phyloP scores from a whole-genome alignment of 805 yeast species.

The Candida vaughaniae region DNA sequence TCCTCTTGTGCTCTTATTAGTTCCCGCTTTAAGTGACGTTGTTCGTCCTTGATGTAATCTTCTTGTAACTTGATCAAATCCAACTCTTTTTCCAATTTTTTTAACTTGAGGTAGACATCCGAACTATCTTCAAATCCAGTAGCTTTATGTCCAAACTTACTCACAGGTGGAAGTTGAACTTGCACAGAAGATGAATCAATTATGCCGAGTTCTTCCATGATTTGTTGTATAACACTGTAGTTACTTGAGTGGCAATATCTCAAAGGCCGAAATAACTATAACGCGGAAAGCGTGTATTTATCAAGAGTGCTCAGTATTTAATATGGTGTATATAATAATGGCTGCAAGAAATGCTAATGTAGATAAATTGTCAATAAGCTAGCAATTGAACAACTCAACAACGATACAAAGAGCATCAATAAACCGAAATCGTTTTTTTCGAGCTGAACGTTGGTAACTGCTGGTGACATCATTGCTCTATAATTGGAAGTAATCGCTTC shows the following conservation, averaged over 20 bases:
- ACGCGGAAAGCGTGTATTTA: slow-evolving; percentile 5
- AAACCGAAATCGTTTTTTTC: slow-evolving; percentile 24
- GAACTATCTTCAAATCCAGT: slow-evolving; percentile 29
- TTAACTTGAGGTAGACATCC: slow-evolving; percentile 81
- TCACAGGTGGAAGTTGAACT: slow-evolving; percentile 5
- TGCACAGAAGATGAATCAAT: slow-evolving; percentile 16
- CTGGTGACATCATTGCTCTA: slow-evolving; percentile 14
- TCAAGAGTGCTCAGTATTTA: no score
- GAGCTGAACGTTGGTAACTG: slow-evolving; percentile 16
- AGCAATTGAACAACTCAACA: slow-evolving; percentile 3
- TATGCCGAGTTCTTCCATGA: slow-evolving; percentile 41
- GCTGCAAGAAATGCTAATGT: slow-evolving; percentile 4
- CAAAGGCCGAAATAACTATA: slow-evolving; percentile 1
- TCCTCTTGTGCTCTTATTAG: slow-evolving; percentile 96
- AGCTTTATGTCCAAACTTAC: slow-evolving; percentile 2
- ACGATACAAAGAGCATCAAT: slow-evolving; percentile 3
- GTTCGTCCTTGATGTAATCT: slow-evolving; percentile 96
- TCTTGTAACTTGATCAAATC: slow-evolving; percentile 86
- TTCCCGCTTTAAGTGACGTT: slow-evolving; percentile 92
- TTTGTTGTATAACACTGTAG: not conserved
- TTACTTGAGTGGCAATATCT: slow-evolving; percentile 10
- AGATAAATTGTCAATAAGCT: slow-evolving; percentile 1
- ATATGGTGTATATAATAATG: not conserved
- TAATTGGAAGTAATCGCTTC: slow-evolving; percentile 15
- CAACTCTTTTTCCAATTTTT: slow-evolving; percentile 86